phyloP scores from a whole-genome alignment of 805 yeast genomes.

The Torulaspora maleeae region DNA sequence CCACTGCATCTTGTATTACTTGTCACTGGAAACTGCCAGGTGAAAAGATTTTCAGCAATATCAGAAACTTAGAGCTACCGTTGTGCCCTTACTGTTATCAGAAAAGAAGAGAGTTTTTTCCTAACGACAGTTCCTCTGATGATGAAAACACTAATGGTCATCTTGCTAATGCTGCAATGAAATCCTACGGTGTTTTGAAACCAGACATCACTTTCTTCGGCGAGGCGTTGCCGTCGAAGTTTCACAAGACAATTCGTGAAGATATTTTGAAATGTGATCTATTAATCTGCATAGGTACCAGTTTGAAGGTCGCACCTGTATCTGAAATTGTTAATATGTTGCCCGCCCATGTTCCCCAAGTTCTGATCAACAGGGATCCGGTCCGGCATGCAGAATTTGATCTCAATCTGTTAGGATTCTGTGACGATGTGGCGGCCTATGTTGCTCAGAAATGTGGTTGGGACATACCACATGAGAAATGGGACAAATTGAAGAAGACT shows the following conservation, averaged over 20 bases:
- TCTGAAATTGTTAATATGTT: slow-evolving; percentile 77
- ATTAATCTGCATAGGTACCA: slow-evolving; percentile 81
- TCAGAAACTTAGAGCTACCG: slow-evolving; percentile 58
- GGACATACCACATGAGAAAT: slow-evolving; percentile 55
- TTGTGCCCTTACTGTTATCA: slow-evolving; percentile 62
- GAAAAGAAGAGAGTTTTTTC: slow-evolving; percentile 38
- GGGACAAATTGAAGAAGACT: slow-evolving; percentile 32
- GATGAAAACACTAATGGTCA: slow-evolving; percentile 10
- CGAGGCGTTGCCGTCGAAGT: slow-evolving; percentile 68
- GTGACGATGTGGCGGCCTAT: slow-evolving; percentile 76
- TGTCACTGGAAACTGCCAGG: slow-evolving; percentile 69
- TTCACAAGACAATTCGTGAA: slow-evolving; percentile 53
- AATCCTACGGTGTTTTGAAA: slow-evolving; percentile 75
- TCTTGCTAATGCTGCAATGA: slow-evolving; percentile 26
- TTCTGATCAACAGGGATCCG: slow-evolving; percentile 72
- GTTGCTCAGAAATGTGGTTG: slow-evolving; percentile 55
- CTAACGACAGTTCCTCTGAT: slow-evolving; percentile 14
- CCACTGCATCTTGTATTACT: slow-evolving; percentile 76
- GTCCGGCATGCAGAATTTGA: slow-evolving; percentile 76
- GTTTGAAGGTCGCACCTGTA: slow-evolving; percentile 88
- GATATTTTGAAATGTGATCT: slow-evolving; percentile 72
- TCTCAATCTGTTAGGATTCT: slow-evolving; percentile 66
- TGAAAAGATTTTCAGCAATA: slow-evolving; percentile 53
- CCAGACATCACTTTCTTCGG: slow-evolving; percentile 94
- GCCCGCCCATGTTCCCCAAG: slow-evolving; percentile 72